Evolutionary conservation across 345 rosid species (phyloP), one percentile per base, ranked within the genome.

Genomic region (Moringa oleifera): DNA sequence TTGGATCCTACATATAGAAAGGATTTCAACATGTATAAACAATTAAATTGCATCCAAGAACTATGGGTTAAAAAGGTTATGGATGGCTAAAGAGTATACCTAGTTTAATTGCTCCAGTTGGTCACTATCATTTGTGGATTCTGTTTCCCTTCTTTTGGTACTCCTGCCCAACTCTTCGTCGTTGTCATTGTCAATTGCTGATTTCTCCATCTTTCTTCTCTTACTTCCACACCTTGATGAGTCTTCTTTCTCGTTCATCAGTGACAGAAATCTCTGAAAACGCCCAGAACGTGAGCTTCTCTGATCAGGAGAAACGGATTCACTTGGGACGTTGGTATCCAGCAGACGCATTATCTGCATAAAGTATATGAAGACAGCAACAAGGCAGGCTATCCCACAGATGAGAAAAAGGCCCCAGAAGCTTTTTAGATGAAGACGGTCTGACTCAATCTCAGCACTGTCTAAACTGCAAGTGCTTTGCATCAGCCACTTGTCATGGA

Each of bases 401-500:
- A 94, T 73, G 53, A 94, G 85, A 65, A 83, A 90, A 36, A 94
- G 85, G 5, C 97, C 99, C 87, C 96, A 82, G 63, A 94, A 94
- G 77, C 97, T 90, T 54, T 71, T 77, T 1, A 90, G 80, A 61
- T 88, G 82, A 67, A 94, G 96, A 62, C 80, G 74, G 71, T 83
- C 78, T 33, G 97, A 85, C 62, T 90, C 97, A 8, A 88, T 51
- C 79, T 85, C 89, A 0, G 88, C 65, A 21, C 62, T 68, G 0
- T 94, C 97, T 58, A 79, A 76, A 77, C 79, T 63, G 83, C 96
- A 94, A 19, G 79, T 41, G 63, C 85, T 83, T 66, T 71, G 72
- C 80, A 72, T 73, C 52, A 94, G 76, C 97, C 99, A 94, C 76
- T 90, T 94, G 79, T 93, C 97, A 53, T 90, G 99, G 71, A 94